Percentiles rank a stretch among this genome's conserved stretches.
Conservation (phyloP, 1,284 basidiomycete species). For the Tilletia walkeri region DNA sequence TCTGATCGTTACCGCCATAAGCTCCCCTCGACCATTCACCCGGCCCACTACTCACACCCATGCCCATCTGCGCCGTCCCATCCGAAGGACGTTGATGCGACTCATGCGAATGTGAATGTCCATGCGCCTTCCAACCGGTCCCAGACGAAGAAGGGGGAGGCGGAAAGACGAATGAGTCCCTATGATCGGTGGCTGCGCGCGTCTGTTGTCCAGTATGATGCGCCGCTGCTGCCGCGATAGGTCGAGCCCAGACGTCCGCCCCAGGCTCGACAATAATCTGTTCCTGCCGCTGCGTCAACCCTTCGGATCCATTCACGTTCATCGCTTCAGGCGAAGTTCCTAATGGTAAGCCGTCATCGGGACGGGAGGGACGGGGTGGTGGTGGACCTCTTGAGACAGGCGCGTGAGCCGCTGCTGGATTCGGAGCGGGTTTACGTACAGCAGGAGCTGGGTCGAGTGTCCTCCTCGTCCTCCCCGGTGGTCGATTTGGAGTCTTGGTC, state of each 20-base stretch:
- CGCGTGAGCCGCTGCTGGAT: slow-evolving; percentile 3
- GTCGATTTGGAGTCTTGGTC: not conserved
- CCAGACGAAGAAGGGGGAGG: no score
- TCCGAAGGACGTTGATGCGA: no score
- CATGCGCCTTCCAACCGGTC: no score
- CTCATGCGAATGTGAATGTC: no score
- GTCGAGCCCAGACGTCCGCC: not conserved
- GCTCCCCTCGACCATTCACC: no score
- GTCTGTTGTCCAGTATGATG: not conserved
- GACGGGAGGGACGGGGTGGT: not conserved
- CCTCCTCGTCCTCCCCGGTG: slow-evolving; percentile 2
- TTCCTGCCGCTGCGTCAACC: no score
- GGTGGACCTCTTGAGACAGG: slow-evolving; percentile 13
- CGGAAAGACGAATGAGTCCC: no score
- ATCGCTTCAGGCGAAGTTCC: no score
- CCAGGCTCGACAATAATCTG: not conserved
- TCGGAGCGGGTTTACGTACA: not conserved
- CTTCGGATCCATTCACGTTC: no score
- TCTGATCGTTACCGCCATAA: no score
- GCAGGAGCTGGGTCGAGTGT: not conserved
- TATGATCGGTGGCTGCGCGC: not conserved
- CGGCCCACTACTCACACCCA: no score
- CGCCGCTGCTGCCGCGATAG: not conserved
- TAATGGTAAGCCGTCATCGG: not conserved
- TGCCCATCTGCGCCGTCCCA: no score